A percentile compares a stretch with the other conserved stretches of the same genome.
Evolutionary conservation across 2,329 filamentous ascomycete species (phyloP).

Genomic region (Sporothrix humicola): DNA sequence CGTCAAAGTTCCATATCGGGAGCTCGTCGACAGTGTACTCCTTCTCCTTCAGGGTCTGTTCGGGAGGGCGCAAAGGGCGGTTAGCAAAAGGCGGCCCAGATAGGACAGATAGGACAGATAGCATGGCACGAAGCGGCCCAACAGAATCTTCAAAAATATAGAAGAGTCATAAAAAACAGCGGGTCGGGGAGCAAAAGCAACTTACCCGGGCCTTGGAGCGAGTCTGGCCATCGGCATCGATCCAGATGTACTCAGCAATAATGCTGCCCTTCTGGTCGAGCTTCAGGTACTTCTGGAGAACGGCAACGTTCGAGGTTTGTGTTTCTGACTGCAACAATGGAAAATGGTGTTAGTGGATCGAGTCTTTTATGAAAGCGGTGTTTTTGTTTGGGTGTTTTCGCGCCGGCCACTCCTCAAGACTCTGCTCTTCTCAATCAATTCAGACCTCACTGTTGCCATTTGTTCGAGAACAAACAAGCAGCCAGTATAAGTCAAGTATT

Average conservation of each 20-base stretch:
- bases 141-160: conserved; percentile 31
- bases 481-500: not conserved
- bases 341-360: not conserved
- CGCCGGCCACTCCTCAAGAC: not conserved
- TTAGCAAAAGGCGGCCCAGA: conserved; percentile 16
- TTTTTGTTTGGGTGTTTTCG: not conserved
- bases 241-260: conserved; percentile 76
- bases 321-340: conserved; percentile 16
- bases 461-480: not conserved
- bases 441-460: not conserved
- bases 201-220: conserved; percentile 97
- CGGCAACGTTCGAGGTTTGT: conserved; percentile 20
- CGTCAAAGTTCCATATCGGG: conserved; percentile 79
- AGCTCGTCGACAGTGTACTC: conserved; percentile 58
- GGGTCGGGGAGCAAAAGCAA: conserved; percentile 40
- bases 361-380: not conserved
- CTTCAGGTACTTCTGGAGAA: conserved; percentile 84
- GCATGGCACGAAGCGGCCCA: conserved; percentile 26
- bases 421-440: not conserved
- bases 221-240: conserved; percentile 80
- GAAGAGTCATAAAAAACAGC: conserved; percentile 23
- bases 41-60: conserved; percentile 39
- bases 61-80: not conserved
- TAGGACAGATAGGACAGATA: not conserved
- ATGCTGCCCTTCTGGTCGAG: conserved; percentile 87